phyloP scores from a whole-genome alignment of 305 asterid species.

The Plantago lanceolata region DNA sequence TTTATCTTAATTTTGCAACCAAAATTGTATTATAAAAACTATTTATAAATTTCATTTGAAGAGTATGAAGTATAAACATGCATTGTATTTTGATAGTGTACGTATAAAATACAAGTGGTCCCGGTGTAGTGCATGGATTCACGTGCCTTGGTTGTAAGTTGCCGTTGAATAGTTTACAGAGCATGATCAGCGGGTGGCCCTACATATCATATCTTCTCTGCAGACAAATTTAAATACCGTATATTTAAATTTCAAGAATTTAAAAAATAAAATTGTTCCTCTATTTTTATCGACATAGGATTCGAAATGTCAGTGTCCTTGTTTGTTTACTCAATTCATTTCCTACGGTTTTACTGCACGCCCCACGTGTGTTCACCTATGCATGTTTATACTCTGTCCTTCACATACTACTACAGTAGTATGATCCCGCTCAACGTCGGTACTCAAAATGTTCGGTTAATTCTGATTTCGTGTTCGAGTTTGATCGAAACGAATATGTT shows the following conservation, averaged over 20 bases:
- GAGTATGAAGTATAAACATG: too few relatives aligned
- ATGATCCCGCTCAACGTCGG: too few relatives aligned
- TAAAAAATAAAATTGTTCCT: not conserved
- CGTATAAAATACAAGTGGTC: not conserved
- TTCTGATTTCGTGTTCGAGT: too few relatives aligned
- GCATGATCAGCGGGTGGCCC: not conserved
- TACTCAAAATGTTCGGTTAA: too few relatives aligned
- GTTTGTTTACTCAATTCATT: not conserved
- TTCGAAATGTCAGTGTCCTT: slow-evolving; percentile 3
- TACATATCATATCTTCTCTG: not conserved
- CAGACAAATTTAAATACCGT: not conserved
- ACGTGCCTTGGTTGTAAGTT: slow-evolving; percentile 11
- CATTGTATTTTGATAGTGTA: not conserved
- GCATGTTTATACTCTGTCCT: not conserved
- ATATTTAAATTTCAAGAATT: too few relatives aligned
- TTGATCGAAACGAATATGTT: too few relatives aligned
- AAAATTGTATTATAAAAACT: too few relatives aligned
- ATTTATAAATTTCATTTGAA: too few relatives aligned
- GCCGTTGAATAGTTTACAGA: not conserved
- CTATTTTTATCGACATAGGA: not conserved
- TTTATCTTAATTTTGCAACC: too few relatives aligned
- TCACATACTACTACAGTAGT: too few relatives aligned
- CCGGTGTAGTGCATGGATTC: slow-evolving; percentile 6
- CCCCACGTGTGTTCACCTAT: slow-evolving; percentile 10
- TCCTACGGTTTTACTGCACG: not conserved